Base-by-base conservation (phyloP, 2,329 filamentous ascomycete genomes). In the Cladosporium phlei region DNA sequence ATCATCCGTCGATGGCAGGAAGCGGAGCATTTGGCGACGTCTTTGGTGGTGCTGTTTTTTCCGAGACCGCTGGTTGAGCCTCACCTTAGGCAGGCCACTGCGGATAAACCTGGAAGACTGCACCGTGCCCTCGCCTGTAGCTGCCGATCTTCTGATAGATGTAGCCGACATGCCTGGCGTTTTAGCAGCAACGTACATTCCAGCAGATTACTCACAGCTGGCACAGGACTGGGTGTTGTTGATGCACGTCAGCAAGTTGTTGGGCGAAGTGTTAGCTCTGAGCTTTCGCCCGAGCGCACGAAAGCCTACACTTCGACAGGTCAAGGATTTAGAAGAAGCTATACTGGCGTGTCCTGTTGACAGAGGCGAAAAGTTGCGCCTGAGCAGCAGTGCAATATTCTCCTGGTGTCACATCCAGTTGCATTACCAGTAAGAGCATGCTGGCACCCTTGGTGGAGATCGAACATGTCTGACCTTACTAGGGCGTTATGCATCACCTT, bases 11-110 rank as follows among this genome's bases (percentile, higher is more conserved):
- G 30, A 46, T 12, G 25, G 33, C 4, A 29, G 44, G 20, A 38
- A 29, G 22, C 39, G 37, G 12, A 28, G 40, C 30, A 35, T 52
- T 5, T 46, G 44, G 38, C 25, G 42, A n/a, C 48, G 48, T 6
- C 29, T 52, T 4, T 52, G 50, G 50, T 52, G 50, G 50, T 50
- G 38, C 19, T 52, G 47, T 25, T 52, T 52, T 30, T 48, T 46
- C 27, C 45, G 48, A 5, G 50, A 52, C 25, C 48, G 50, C 30
- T 50, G 48, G 48, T 45, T 52, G 9, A 46, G 48, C 25, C 44
- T 52, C 11, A 46, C 40, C 10, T 30, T 50, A 11, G 48, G 48
- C 16, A 44, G 45, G 12, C 50, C 50, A 11, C 38, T 47, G 4
- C 28, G 50, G n/a, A 52, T 52, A 20, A 45, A 52, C 21, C 38